A percentile compares a stretch with the other conserved stretches of the same genome.
Evolutionary conservation across 1,139 yeast genomes (phyloP).

Genomic region (Zygosaccharomyces sapae): DNA sequence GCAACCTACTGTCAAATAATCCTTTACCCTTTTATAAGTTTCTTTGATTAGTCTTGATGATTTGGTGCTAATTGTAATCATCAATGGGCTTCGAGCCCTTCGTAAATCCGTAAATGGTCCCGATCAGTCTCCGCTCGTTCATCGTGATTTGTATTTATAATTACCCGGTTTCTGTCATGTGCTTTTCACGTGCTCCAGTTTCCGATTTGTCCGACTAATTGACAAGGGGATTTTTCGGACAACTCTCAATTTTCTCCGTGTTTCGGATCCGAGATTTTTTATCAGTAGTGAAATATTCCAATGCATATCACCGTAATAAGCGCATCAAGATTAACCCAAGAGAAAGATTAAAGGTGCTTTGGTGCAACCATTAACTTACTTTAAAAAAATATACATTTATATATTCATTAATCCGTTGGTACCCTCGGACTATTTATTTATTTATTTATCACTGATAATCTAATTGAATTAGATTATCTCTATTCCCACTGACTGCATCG

Average conservation of each 20-base stretch:
- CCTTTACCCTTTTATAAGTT: background rate
- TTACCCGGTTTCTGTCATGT: background rate
- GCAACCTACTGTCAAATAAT: background rate
- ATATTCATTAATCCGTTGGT: too few relatives aligned
- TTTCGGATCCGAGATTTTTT: constrained; percentile 3
- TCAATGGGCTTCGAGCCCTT: background rate
- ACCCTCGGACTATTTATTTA: background rate
- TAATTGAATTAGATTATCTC: background rate
- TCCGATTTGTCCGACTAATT: background rate
- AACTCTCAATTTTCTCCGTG: background rate
- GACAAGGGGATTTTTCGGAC: background rate
- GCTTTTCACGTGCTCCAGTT: background rate
- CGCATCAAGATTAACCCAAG: background rate
- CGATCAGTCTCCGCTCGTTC: background rate
- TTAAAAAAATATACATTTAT: too few relatives aligned
- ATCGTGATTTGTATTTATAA: background rate
- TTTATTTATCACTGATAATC: background rate
- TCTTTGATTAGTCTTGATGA: background rate
- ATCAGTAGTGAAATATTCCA: background rate
- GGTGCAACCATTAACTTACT: too few relatives aligned
- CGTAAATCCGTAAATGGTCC: background rate
- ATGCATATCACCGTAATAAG: background rate
- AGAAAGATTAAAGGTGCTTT: too few relatives aligned
- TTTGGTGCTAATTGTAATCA: background rate
- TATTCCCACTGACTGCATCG: background rate